These are phyloP conservation scores for Alternaria triticimaculans DNA, from an alignment of 2,329 filamentous ascomycete genomes.

Conservation along the genomic window DNA sequence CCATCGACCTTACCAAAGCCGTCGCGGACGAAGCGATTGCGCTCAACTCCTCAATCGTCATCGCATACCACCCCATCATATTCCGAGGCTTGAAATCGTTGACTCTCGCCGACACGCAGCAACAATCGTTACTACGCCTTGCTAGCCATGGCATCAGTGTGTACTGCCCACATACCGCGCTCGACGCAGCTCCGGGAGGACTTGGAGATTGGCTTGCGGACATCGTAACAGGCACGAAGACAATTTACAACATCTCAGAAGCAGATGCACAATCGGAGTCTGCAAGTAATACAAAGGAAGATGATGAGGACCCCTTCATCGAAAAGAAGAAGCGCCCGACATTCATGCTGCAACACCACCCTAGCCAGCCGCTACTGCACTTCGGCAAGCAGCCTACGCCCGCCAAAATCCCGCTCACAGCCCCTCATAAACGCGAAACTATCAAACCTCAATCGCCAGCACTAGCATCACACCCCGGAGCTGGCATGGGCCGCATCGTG, in stretches of 20 bases:
- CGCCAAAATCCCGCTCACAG: constrained; percentile 14
- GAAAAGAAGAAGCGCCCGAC: constrained; percentile 48
- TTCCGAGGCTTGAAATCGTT: constrained; percentile 91
- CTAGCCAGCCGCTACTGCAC: constrained; percentile 51
- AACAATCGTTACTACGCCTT: constrained; percentile 81
- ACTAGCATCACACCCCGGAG: constrained; percentile 53
- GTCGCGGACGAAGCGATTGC: constrained; percentile 90
- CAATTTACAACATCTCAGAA: constrained; percentile 11
- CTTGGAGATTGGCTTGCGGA: constrained; percentile 95
- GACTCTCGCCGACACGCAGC: constrained; percentile 83
- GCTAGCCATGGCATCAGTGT: constrained; percentile 89
- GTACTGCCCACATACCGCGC: constrained; percentile 93
- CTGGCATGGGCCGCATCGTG: constrained; percentile 68
- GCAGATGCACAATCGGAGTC: constrained; percentile 13
- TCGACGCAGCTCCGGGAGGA: constrained; percentile 84
- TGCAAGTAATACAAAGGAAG: constrained; percentile 14
- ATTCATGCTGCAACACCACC: constrained; percentile 57
- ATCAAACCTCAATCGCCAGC: constrained; percentile 57
- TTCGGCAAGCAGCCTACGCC: constrained; percentile 36
- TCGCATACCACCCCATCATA: constrained; percentile 97
- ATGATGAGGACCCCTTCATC: constrained; percentile 47
- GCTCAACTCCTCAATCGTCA: constrained; percentile 76
- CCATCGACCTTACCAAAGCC: constrained; percentile 87
- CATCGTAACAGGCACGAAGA: constrained; percentile 70
- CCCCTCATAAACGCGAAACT: constrained; percentile 59